Conservation (phyloP, 2,329 filamentous ascomycete species). For the Fusarium caatingaense region DNA sequence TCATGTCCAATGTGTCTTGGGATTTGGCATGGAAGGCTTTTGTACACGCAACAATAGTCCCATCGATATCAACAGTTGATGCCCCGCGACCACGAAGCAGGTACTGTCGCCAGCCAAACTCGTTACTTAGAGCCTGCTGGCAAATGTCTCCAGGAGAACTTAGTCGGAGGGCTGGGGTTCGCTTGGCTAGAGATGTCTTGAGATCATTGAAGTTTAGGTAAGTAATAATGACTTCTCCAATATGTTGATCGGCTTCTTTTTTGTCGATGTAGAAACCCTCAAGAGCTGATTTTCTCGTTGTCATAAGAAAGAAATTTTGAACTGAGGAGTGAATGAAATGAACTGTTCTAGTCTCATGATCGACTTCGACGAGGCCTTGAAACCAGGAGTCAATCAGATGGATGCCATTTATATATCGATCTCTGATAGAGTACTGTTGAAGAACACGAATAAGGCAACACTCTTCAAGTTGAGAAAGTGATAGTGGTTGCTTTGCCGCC, state of each 20-base stretch:
- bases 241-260: fast-evolving
- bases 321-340: not conserved
- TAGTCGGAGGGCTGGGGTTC: fast-evolving
- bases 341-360: not conserved
- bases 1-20: fast-evolving
- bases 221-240: fast-evolving
- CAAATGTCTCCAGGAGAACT: fast-evolving
- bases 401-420: not conserved
- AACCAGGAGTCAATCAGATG: not conserved
- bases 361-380: not conserved
- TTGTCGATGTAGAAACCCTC: fast-evolving
- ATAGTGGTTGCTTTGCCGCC: fast-evolving
- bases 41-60: fast-evolving
- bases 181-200: fast-evolving
- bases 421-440: not conserved
- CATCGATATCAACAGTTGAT: not conserved
- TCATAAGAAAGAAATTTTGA: not conserved
- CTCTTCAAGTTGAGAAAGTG: not conserved
- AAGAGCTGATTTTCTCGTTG: fast-evolving
- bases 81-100: not conserved
- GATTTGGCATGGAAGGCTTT: fast-evolving
- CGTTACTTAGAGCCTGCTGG: not conserved
- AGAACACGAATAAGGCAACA: not conserved
- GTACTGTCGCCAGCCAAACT: fast-evolving
- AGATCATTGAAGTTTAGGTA: not conserved